Base-by-base conservation (phyloP, 208 protist species). In the Leishmania braziliensis region DNA sequence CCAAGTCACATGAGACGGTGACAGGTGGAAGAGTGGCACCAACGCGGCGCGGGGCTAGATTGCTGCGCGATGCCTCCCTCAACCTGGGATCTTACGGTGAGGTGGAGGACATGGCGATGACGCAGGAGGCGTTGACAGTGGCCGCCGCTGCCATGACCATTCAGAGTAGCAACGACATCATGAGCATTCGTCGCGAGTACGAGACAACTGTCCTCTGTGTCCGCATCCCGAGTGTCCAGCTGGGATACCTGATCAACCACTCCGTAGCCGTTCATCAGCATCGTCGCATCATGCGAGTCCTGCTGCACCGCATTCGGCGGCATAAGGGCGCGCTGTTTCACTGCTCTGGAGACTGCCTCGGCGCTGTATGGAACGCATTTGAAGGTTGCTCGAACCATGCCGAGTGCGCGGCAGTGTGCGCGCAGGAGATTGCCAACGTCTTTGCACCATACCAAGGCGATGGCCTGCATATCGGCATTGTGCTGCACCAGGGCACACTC, bases 341-440 rank as follows among this genome's bases (percentile, higher is more conserved):
- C 80, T 89, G 92, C 65, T 84, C 86, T 18, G 94, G 94, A 23
- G 94, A 96, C 71, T 91, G 85, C 74, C 88, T 97, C 43, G 85
- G 85, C 16, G 94, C 88, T 53, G 86, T 89, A 20, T 97, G 94
- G 92, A 97, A 97, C 79, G 94, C 91, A 43, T 97, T 97, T 82
- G 92, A 95, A 56, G 89, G 86, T 81, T 91, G 92, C 74, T 60
- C 89, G 23, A 88, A 93, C 84, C 94, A 97, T 88, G 90, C n/a
- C 29, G 84, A 89, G 65, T 62, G 75, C 23, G 94, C 94, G n/a
- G 92, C 90, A 2, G 75, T 84, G 29, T 97, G 94, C 79, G 94
- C 92, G 70, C 77, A 91, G 54, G 90, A 93, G 51, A 94, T 97
- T 50, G 84, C 89, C 14, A 80, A 80, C 48, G 79, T 88, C 50